Evolutionary conservation across 345 rosid genomes (phyloP), one percentile per base, ranked within the genome.

Genomic region (Mallotus nudiflorus): DNA sequence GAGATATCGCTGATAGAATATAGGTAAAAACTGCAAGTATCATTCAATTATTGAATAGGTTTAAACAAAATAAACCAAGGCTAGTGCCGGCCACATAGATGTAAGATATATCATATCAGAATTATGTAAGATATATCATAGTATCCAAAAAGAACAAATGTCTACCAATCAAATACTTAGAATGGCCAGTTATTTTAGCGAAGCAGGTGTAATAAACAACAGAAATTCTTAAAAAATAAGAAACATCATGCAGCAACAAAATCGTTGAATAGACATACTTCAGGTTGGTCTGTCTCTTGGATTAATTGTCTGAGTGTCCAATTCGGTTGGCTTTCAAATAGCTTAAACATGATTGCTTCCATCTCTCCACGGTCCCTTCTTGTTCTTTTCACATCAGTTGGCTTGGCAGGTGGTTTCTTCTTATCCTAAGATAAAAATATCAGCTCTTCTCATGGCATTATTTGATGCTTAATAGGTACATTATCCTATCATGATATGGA

Each of bases 221-320:
- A 31, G 31, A 54, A 15, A 18, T 15, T 14, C n/a, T 4, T 29
- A 48, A 59, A 37, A 24, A 25, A 10, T 8, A 46, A 31, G 55
- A 35, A 35, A 12, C 0, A 7, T 19, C 22, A 35, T 19, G 37
- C 46, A n/a, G 15, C 40, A 19, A 59, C 56, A 16, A 56, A 70
- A 42, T 31, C 64, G 74, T 28, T 16, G 31, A 52, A 52, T 31
- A 31, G 25, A 60, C 84, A 51, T 87, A 91, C 96, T 84, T 86
- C 97, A 39, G 98, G 98, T 67, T 91, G 98, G 70, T 91, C 91
- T 0, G 98, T 93, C 83, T 93, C 93, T 51, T 88, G 90, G 77
- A 93, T 86, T 42, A 93, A 86, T 60, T 75, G 90, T 71, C 87
- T 85, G 61, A 87, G 62, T 55, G 91, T 88, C 96, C 97, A 93